phyloP scores from a whole-genome alignment of 1,284 basidiomycete species.

The Cutaneotrichosporon arboriforme region DNA sequence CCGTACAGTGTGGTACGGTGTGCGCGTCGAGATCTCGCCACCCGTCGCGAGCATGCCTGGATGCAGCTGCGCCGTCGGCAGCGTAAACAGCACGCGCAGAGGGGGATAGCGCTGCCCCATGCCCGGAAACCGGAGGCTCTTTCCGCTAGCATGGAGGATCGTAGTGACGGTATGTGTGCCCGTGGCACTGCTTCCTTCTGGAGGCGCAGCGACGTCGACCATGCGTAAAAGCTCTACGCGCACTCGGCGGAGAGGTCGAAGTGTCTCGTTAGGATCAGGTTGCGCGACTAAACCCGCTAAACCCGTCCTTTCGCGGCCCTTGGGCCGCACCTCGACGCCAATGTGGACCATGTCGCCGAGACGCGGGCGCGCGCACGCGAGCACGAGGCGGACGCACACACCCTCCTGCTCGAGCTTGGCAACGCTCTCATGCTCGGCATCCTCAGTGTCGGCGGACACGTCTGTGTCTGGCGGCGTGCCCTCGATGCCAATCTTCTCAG shows the following conservation, averaged over 20 bases:
- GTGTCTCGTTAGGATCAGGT: constrained; percentile 30
- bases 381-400: constrained; percentile 28
- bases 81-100: constrained; percentile 42
- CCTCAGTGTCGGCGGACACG: neutral
- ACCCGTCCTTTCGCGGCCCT: constrained; percentile 25
- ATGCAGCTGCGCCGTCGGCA: constrained; percentile 34
- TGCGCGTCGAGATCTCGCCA: constrained; percentile 36
- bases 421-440: constrained; percentile 16
- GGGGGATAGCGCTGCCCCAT: constrained; percentile 27
- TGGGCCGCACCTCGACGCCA: constrained; percentile 38
- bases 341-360: constrained; percentile 33
- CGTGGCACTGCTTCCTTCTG: constrained; percentile 6
- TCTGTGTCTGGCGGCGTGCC: constrained; percentile 36
- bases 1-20: constrained; percentile 34
- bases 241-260: constrained; percentile 37
- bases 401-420: constrained; percentile 33
- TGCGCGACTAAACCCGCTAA: constrained; percentile 28
- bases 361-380: constrained; percentile 28
- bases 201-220: constrained; percentile 21
- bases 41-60: constrained; percentile 25
- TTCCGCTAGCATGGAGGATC: constrained; percentile 38
- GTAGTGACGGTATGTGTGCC: constrained; percentile 14
- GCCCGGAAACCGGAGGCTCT: constrained; percentile 45
- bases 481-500: constrained; percentile 29
- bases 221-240: constrained; percentile 39